phyloP scores from a whole-genome alignment of 2,329 filamentous ascomycete genomes.

The Hawksworthiomyces lignivorus region DNA sequence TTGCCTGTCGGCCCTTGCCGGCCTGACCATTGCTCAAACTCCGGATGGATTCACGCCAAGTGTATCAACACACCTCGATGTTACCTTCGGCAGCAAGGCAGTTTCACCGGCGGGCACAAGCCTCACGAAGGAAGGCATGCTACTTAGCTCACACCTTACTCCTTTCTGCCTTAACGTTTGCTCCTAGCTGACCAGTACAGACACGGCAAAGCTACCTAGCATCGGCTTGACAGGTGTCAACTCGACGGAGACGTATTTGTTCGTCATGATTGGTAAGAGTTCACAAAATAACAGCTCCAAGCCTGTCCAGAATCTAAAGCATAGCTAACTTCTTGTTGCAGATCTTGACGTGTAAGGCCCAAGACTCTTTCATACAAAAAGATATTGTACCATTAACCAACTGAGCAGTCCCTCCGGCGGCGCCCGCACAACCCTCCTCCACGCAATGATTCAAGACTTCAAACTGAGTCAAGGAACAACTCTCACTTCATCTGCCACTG shows the following conservation, averaged over 20 bases:
- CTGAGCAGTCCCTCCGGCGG: conserved; percentile 1
- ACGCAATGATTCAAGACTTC: conserved; percentile 21
- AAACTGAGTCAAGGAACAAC: conserved; percentile 14
- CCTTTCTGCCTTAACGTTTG: neutral
- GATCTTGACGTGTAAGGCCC: conserved; percentile 18
- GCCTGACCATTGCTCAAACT: conserved; percentile 15
- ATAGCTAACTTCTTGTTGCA: conserved; percentile 4
- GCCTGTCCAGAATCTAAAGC: too few species aligned
- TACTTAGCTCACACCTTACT: neutral
- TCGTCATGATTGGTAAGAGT: conserved; percentile 19
- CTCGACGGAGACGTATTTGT: conserved; percentile 19
- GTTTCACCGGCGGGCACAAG: conserved; percentile 16
- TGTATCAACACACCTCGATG: conserved; percentile 16
- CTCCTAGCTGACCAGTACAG: conserved; percentile 5
- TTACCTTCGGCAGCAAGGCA: conserved; percentile 19
- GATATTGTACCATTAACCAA: neutral
- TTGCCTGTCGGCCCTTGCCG: neutral
- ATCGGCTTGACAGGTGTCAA: conserved; percentile 15
- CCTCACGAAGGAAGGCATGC: conserved; percentile 18
- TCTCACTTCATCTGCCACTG: conserved; percentile 16
- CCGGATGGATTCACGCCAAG: conserved; percentile 18
- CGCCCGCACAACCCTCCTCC: conserved; percentile 12
- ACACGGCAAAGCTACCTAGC: conserved; percentile 18
- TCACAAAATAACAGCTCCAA: too few species aligned
- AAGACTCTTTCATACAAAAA: conserved; percentile 9